phyloP scores from a whole-genome alignment of 805 yeast species.

The Alloascoidea africana region DNA sequence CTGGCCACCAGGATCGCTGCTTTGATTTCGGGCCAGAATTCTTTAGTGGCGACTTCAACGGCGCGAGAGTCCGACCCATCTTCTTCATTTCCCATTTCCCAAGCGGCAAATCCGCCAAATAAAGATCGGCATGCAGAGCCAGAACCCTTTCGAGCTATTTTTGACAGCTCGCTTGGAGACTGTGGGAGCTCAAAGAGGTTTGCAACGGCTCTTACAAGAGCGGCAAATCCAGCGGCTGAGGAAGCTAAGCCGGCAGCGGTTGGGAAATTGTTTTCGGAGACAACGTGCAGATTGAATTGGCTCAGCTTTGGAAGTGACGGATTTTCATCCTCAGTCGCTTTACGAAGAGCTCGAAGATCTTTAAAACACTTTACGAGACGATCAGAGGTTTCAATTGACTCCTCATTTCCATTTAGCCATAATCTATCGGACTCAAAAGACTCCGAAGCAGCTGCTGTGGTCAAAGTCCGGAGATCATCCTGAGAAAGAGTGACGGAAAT shows the following conservation, averaged over 20 bases:
- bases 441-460: constrained; percentile 67
- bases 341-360: constrained; percentile 60
- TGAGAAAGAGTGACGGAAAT: constrained; percentile 90
- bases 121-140: constrained; percentile 97
- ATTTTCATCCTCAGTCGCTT: constrained; percentile 41
- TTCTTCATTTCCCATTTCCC: constrained; percentile 80
- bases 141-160: constrained; percentile 94
- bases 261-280: constrained; percentile 92
- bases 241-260: constrained; percentile 98
- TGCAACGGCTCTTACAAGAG: constrained; percentile 82
- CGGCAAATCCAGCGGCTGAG: constrained; percentile 97
- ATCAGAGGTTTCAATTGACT: constrained; percentile 45
- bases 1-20: constrained; percentile 89
- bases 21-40: constrained; percentile 86
- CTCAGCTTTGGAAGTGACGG: constrained; percentile 44
- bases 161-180: constrained; percentile 69
- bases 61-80: constrained; percentile 94
- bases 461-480: constrained; percentile 78
- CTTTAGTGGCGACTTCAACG: constrained; percentile 71
- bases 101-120: constrained; percentile 95
- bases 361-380: constrained; percentile 44
- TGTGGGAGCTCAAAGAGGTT: constrained; percentile 76
- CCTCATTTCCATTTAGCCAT: constrained; percentile 77
- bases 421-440: constrained; percentile 47
- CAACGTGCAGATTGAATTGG: constrained; percentile 56